Evolutionary conservation across 805 yeast genomes (phyloP).

Genomic region (Ogataea nonfermentans): DNA sequence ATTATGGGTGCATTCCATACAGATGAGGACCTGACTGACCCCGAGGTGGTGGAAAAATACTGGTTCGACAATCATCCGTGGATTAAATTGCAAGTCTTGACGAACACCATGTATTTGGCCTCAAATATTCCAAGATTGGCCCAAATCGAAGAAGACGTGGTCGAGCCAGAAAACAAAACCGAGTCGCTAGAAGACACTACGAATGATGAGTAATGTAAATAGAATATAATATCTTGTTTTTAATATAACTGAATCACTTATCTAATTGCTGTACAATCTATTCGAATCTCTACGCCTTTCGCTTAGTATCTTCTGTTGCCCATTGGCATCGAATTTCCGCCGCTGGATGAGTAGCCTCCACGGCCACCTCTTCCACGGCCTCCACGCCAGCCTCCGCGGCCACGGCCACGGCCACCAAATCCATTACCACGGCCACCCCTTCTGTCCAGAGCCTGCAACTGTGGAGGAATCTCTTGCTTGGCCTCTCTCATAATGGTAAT

Average conservation of each 20-base stretch:
- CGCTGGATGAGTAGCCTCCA: conserved; percentile 38
- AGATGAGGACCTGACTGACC: conserved; percentile 14
- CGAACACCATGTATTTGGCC: conserved; percentile 20
- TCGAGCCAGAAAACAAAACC: conserved; percentile 1
- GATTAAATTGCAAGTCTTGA: conserved; percentile 17
- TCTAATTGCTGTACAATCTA: conserved; percentile 1
- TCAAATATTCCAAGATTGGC: conserved; percentile 18
- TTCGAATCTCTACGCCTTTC: background rate
- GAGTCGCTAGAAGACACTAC: background rate
- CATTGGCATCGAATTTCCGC: conserved; percentile 50
- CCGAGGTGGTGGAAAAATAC: conserved; percentile 10
- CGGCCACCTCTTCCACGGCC: conserved; percentile 34
- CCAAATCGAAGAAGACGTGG: background rate
- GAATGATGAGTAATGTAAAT: no score
- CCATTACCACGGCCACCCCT: conserved; percentile 65
- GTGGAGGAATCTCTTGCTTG: conserved; percentile 83
- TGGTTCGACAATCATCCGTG: conserved; percentile 25
- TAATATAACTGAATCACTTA: background rate
- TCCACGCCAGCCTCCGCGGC: conserved; percentile 47
- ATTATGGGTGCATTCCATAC: conserved; percentile 11
- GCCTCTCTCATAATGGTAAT: conserved; percentile 93
- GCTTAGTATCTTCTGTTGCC: conserved; percentile 41
- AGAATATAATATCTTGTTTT: background rate
- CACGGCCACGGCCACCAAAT: conserved; percentile 48
- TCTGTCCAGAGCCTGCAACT: conserved; percentile 71